Evolutionary conservation across 2,329 filamentous ascomycete species (phyloP).

Genomic region (Escovopsis sp.): DNA sequence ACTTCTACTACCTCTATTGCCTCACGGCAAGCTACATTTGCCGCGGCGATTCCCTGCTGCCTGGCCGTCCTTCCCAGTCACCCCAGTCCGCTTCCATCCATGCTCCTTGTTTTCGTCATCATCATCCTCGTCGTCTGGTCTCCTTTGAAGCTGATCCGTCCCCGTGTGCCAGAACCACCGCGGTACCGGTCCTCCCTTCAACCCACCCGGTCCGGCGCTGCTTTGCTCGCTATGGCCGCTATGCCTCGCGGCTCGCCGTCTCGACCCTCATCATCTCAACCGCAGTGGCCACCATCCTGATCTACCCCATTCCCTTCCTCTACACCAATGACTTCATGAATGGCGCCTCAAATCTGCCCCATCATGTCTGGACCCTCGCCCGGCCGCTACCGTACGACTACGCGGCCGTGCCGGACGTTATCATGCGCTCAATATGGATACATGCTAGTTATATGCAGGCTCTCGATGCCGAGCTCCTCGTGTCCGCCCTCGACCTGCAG

Average conservation of each 20-base stretch:
- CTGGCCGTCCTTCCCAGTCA: conserved; percentile 2
- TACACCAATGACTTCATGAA: conserved; percentile 58
- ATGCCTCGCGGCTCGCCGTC: conserved; percentile 59
- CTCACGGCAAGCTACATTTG: too few relatives aligned
- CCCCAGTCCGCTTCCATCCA: conserved; percentile 9
- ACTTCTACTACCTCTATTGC: too few relatives aligned
- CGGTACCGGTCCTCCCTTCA: conserved; percentile 50
- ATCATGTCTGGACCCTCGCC: conserved; percentile 70
- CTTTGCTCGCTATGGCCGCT: conserved; percentile 55
- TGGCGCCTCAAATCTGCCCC: conserved; percentile 56
- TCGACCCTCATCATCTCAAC: conserved; percentile 62
- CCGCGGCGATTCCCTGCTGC: not conserved
- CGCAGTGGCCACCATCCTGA: conserved; percentile 51
- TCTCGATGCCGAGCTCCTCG: conserved; percentile 48
- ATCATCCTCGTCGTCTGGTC: not conserved
- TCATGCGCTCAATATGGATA: conserved; percentile 71
- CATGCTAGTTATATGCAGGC: conserved; percentile 71
- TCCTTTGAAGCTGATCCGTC: not conserved
- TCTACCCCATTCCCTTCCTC: conserved; percentile 63
- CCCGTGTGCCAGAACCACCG: conserved; percentile 44
- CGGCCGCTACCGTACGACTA: conserved; percentile 42
- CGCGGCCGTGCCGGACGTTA: conserved; percentile 48
- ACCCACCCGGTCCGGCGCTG: conserved; percentile 49
- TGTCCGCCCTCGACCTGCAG: conserved; percentile 54
- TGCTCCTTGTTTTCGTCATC: not conserved